Base-by-base conservation (phyloP, 257 asterid species). In the Asclepias syriaca region DNA sequence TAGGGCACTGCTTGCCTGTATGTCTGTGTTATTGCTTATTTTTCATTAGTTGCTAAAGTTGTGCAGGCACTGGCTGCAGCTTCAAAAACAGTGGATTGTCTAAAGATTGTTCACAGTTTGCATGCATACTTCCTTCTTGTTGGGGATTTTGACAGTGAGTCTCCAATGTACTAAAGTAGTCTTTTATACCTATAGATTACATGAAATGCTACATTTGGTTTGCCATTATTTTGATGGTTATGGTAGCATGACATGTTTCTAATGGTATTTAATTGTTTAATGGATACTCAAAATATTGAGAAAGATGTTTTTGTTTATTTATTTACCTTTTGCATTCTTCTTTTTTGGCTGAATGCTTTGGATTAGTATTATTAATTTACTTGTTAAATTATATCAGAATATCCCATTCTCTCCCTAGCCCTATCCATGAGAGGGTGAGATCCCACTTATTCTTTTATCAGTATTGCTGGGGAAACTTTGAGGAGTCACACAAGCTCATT, bases 31-130 rank as follows among this genome's bases (percentile, higher is more conserved):
- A 63, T 65, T 57, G 21, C 10, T 68, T 55, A 59, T 19, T 39
- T 40, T 19, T 54, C 11, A 66, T 40, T 70, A 60, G 70, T 72
- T 67, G 63, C 68, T 78, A 63, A 82, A 70, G 81, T 70, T 72
- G 43, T 84, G 87, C 96, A 95, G 99, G 99, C 98, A 71, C 85
- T 95, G 73, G 99, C 99, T 73, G 99, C 99, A 27, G 99, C 98
- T 13, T 81, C 89, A 53, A 95, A 95, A 85, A 88, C 98, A 71
- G 99, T 95, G 73, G 98, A 95, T 78, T 90, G 84, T 84, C 96
- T 90, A 14, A 95, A 95, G 89, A 79, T 87, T 69, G 96, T 87
- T 71, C 98, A 95, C 82, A 92, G 98, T 80, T 78, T 92, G 85
- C 99, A 95, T 79, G 89, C 92, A 50, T 87, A 90, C 85, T 95